Base-by-base conservation (phyloP, 257 asterid species). In the Salvia hispanica region DNA sequence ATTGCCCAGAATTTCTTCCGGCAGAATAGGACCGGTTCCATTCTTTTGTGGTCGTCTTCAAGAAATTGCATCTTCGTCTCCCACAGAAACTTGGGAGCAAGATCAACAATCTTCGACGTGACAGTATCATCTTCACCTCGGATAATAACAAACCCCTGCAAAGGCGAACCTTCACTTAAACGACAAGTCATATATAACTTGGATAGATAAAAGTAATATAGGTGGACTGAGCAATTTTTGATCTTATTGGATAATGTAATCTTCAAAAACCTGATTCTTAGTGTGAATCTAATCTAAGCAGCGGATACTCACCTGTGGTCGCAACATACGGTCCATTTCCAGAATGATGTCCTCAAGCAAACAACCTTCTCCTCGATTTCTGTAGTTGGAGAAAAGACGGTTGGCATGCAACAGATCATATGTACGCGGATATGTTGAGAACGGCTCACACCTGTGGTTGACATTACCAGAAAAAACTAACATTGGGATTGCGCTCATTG, bases 351-450 rank as follows among this genome's bases (percentile, higher is more conserved):
- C 99, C 79, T 90, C 96, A 39, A 84, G 83, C 57, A 79, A 82
- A 82, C 97, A 88, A 72, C 95, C 92, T 63, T 86, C 89, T 70
- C 76, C 86, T 11, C 67, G 77, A 52, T 70, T 77, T 76, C 73
- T 75, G 77, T 81, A 84, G 71, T 71, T 81, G 64, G 96, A 85
- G 76, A 93, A 81, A 50, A 93, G 81, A 43, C 78, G 80, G 71
- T 84, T 77, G 33, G 88, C 86, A 62, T 83, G 88, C 75, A 83
- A 64, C 58, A 93, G 81, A 77, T 93, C 97, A 13, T 88, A 93
- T 1, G 96, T 53, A 25, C 97, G 96, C 9, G 99, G 99, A 73
- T 90, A 90, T 46, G 96, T 93, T 31, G 99, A 93, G 79, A 93
- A 93, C 50, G 95, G 87, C 70, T 90, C 95, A 48, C 97, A 93